Conservation (phyloP, 768 basidiomycete species). For the Mycena olivaceomarginata region DNA sequence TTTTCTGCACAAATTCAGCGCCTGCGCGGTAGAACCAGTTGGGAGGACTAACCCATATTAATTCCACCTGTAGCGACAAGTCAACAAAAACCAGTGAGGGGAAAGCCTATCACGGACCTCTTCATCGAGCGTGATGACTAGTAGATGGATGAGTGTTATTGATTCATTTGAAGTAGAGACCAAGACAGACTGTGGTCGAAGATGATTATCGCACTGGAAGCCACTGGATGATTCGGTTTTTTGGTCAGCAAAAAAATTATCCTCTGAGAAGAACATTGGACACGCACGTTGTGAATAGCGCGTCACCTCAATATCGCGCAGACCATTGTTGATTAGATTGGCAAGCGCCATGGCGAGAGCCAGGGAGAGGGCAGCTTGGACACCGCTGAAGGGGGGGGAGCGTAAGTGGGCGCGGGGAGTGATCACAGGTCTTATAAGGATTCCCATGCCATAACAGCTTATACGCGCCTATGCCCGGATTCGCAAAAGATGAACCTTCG, state of each 20-base stretch:
- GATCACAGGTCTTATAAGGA: slow-evolving; percentile 23
- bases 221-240: slow-evolving; percentile 58
- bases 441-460: slow-evolving; percentile 35
- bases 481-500: slow-evolving; percentile 25
- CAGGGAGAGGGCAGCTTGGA: slow-evolving; percentile 29
- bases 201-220: slow-evolving; percentile 70
- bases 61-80: slow-evolving; percentile 60
- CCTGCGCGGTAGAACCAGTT: slow-evolving; percentile 3
- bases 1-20: slow-evolving; percentile 57
- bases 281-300: slow-evolving; percentile 66
- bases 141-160: slow-evolving; percentile 2
- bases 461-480: slow-evolving; percentile 31
- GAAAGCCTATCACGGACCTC: slow-evolving; percentile 61
- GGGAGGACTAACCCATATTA: slow-evolving; percentile 70
- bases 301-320: slow-evolving; percentile 62
- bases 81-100: slow-evolving; percentile 13
- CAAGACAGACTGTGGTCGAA: slow-evolving; percentile 70
- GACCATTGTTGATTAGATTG: slow-evolving; percentile 47
- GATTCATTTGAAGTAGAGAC: not conserved
- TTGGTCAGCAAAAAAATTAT: not conserved
- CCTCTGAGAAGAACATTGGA: not conserved
- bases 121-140: slow-evolving; percentile 71
- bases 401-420: slow-evolving; percentile 35
- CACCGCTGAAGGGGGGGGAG: slow-evolving; percentile 30
- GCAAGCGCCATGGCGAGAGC: slow-evolving; percentile 36